Evolutionary conservation across 1,284 basidiomycete genomes (phyloP), one percentile per base, ranked within the genome.

Genomic region (Ustilago sp.): DNA sequence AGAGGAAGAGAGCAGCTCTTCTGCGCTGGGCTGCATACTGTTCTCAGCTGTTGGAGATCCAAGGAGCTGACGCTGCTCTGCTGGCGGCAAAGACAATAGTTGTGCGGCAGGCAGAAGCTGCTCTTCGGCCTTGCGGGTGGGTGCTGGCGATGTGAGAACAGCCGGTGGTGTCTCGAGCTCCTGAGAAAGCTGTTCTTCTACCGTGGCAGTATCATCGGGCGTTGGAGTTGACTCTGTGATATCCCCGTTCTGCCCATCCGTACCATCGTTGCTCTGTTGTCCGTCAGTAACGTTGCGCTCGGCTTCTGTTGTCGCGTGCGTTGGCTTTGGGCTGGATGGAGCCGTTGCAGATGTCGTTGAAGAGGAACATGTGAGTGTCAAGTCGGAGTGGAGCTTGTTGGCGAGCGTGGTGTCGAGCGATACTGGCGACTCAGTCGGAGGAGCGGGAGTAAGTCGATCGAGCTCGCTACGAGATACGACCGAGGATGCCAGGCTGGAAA

Each of bases 401-500:
- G 38, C 48, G 11, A 38, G 32, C 19, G 58, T 43, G 17, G 63
- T 7, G 23, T 66, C 53, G 47, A 59, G 17, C 6, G 63, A 23
- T 8, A 43, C 39, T 8, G 60, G 60, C 39, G 71, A 68, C 48
- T 67, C 63, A 6, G 41, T 28, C 2, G 56, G 53, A 13, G 52
- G 53, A 12, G 63, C 59, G 3, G 65, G 55, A 35, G 62, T 59
- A 45, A 68, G 62, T 36, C 63, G 69, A 28, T 70, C 70, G n/a
- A 36, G 53, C 17, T 68, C 70, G 48, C 60, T 59, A 12, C 56
- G 47, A 0, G 67, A 74, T 5, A 61, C 51, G 36, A 62, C 50
- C 0, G 76, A 76, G 12, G 78, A 77, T 4, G 72, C 63, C 19
- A 71, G 56, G 39, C 80, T 82, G 17, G 75, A 74, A 7, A 72